phyloP scores from a whole-genome alignment of 345 rosid species.

The Gossypium stocksii region DNA sequence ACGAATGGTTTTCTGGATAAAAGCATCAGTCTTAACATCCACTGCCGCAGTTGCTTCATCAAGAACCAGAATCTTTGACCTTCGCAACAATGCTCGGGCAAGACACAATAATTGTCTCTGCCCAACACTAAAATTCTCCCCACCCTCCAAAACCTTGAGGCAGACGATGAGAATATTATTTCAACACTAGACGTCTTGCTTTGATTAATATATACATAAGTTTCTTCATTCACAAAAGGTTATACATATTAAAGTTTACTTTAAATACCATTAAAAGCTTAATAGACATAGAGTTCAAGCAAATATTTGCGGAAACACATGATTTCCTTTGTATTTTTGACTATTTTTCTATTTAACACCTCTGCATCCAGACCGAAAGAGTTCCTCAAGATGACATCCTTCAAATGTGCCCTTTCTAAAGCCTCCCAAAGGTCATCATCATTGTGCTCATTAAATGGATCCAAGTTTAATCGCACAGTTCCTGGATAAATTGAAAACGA shows the following conservation, averaged over 20 bases:
- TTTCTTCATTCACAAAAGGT: neutral
- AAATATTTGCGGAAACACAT: neutral
- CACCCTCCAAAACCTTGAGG: conserved; percentile 71
- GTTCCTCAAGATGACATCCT: conserved; percentile 70
- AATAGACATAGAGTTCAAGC: neutral
- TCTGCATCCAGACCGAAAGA: conserved; percentile 66
- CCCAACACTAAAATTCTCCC: conserved; percentile 92
- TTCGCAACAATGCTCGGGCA: conserved; percentile 76
- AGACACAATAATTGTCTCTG: conserved; percentile 93
- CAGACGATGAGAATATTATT: neutral
- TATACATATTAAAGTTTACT: neutral
- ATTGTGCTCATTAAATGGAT: conserved; percentile 78
- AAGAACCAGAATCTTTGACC: conserved; percentile 88
- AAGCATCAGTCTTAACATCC: conserved; percentile 83
- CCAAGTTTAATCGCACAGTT: conserved; percentile 83
- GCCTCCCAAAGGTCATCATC: conserved; percentile 97
- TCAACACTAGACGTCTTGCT: neutral
- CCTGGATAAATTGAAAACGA: conserved; percentile 38
- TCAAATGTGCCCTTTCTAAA: conserved; percentile 81
- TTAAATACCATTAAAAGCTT: too few species aligned
- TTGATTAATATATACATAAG: neutral
- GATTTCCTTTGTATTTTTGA: neutral
- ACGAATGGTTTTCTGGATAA: conserved; percentile 79
- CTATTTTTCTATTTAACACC: conserved; percentile 32
- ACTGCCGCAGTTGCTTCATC: conserved; percentile 98